Evolutionary conservation across 495 filamentous ascomycete genomes (phyloP).

Genomic region (Trichocladium antarcticum): DNA sequence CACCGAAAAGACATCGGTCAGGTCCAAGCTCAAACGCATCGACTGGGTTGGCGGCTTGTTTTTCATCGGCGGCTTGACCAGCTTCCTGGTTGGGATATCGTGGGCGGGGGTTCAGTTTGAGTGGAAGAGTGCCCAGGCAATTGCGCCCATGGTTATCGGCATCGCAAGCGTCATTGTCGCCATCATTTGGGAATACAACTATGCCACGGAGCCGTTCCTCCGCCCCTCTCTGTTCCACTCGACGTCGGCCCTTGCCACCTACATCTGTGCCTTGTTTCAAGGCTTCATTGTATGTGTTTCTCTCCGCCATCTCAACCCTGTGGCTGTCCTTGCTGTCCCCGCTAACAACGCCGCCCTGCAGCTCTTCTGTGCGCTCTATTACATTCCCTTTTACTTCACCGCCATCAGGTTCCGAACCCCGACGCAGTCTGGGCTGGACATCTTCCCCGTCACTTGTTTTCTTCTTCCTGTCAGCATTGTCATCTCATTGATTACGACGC

Average conservation of each 20-base stretch:
- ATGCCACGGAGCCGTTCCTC: conserved; percentile 44
- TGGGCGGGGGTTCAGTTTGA: conserved; percentile 47
- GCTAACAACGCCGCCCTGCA: neutral
- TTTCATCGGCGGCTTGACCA: conserved; percentile 38
- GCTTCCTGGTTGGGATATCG: conserved; percentile 44
- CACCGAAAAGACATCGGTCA: conserved; percentile 21
- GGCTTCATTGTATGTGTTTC: conserved; percentile 31
- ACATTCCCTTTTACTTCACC: conserved; percentile 53
- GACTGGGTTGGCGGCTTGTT: conserved; percentile 35
- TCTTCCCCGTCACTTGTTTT: conserved; percentile 23
- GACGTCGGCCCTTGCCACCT: conserved; percentile 28
- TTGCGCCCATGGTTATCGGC: conserved; percentile 41
- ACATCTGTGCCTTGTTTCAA: conserved; percentile 26
- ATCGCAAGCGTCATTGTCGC: conserved; percentile 18
- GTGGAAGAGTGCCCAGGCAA: conserved; percentile 36
- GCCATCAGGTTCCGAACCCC: conserved; percentile 45
- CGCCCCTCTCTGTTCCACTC: conserved; percentile 38
- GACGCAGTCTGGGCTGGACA: conserved; percentile 40
- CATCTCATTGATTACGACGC: conserved; percentile 39
- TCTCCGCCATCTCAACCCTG: conserved; percentile 27
- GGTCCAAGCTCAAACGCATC: conserved; percentile 26
- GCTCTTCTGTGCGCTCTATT: conserved; percentile 42
- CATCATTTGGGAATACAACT: conserved; percentile 31
- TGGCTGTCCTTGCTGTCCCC: conserved; percentile 18
- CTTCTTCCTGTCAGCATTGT: conserved; percentile 33